Base-by-base conservation (phyloP, 345 rosid species). In the Linum usitatissimum region DNA sequence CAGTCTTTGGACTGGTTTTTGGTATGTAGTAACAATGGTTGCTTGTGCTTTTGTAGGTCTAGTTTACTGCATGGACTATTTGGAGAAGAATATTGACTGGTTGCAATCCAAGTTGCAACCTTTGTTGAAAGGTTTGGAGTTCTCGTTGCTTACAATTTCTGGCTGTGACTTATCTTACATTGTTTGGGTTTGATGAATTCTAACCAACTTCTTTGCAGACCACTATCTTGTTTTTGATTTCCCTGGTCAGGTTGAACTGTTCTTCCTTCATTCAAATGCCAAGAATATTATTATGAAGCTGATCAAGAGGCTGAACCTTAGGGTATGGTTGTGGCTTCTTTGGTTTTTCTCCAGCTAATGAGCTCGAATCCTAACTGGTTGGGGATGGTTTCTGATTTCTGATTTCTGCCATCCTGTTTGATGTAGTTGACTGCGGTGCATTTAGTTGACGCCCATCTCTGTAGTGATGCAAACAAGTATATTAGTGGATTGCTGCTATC, bases 191-290 rank as follows among this genome's bases (percentile, higher is more conserved):
- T 76, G 68, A 70, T 20, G 18, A 3, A 6, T 58, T 73, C 49
- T 20, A 54, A 23, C 8, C 38, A 34, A 58, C 63, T 69, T 39
- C 65, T 70, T 34, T 82, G 81, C 93, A 90, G 99, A 90, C 69
- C 95, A 90, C 77, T 90, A 90, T 79, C 77, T 90, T 70, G 92
- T 88, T 64, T 90, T 94, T 73, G 97, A 90, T 79, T 90, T 94
- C 73, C 97, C 99, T 66, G 95, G 96, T 63, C 99, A 87, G 78
- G 97, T 94, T 69, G 99, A 90, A 71, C 67, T 94, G 30, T 94
- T 82, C 75, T 90, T 88, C 72, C 86, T 82, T 69, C 95, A 88
- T 70, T 69, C 91, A 12, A 86, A 76, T 72, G 87, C 86, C 77
- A 90, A 82, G 78, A 90, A 81, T 58, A 78, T 85, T 60, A 77